These are phyloP conservation scores for Tolypocladium amazonense DNA, from an alignment of 2,329 filamentous ascomycete species.

Conservation along the genomic window DNA sequence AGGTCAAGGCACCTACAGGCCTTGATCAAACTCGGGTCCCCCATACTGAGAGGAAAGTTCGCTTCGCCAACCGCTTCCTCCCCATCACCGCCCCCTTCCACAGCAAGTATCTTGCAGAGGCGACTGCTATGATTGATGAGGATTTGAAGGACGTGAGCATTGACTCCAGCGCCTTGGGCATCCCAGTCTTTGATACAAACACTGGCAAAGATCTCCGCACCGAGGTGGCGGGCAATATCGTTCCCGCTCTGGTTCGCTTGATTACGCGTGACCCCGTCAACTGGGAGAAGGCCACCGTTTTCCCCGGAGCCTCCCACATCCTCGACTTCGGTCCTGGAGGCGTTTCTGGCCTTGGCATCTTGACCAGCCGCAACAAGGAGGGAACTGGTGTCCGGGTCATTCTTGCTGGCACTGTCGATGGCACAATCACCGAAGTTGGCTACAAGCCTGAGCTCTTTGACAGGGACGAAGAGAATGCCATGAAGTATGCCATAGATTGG, in stretches of 20 bases:
- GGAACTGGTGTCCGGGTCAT: conserved; percentile 96
- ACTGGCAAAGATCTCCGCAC: conserved; percentile 75
- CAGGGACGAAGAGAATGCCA: conserved; percentile 85
- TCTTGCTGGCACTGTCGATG: conserved; percentile 84
- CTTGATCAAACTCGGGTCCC: conserved; percentile 91
- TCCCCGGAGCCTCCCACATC: conserved; percentile 85
- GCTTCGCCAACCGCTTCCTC: conserved; percentile 93
- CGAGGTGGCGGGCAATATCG: conserved; percentile 63
- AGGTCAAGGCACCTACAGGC: conserved; percentile 95
- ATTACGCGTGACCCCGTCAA: conserved; percentile 91
- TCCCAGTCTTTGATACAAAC: conserved; percentile 84
- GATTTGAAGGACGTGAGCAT: conserved; percentile 80
- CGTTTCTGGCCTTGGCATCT: conserved; percentile 87
- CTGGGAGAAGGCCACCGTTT: conserved; percentile 91
- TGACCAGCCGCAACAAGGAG: conserved; percentile 98
- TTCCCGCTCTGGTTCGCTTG: conserved; percentile 78
- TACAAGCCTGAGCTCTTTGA: conserved; percentile 98
- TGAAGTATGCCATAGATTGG: conserved; percentile 95
- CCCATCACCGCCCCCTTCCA: conserved; percentile 98
- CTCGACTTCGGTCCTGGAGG: conserved; percentile 95
- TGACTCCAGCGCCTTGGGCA: conserved; percentile 60
- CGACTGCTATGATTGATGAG: conserved; percentile 71
- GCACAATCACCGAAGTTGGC: conserved; percentile 80
- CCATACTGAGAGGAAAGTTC: conserved; percentile 89
- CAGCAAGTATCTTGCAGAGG: conserved; percentile 82